These are phyloP conservation scores for Taxawa tesnikishii DNA, from an alignment of 2,329 filamentous ascomycete species.

Conservation along the genomic window DNA sequence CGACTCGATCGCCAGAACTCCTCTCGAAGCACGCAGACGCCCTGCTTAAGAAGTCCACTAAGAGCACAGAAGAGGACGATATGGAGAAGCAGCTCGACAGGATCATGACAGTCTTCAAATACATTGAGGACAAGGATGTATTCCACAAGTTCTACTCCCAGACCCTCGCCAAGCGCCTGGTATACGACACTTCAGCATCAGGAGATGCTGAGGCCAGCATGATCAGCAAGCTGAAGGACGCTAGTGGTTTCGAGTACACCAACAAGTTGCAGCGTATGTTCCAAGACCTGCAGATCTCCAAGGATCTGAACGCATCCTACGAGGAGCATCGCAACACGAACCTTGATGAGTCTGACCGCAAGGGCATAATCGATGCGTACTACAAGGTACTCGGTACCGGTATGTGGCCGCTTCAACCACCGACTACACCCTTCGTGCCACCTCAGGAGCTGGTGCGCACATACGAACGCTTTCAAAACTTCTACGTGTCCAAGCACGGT, in stretches of 20 bases:
- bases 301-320: constrained; percentile 86
- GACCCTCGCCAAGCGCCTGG: constrained; percentile 87
- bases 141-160: constrained; percentile 99
- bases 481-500: constrained; percentile 94
- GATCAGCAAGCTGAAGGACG: constrained; percentile 98
- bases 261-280: constrained; percentile 99
- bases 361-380: constrained; percentile 66
- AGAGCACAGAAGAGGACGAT: constrained; percentile 86
- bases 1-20: constrained; percentile 87
- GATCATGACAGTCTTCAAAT: constrained; percentile 99
- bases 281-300: constrained; percentile 98
- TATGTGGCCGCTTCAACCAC: constrained; percentile 88
- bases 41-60: constrained; percentile 82
- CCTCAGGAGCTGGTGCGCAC: constrained; percentile 76
- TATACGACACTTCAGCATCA: constrained; percentile 89
- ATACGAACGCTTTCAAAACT: constrained; percentile 77
- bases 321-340: constrained; percentile 60
- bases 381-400: constrained; percentile 93
- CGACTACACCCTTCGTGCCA: constrained; percentile 77
- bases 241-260: constrained; percentile 97
- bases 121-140: constrained; percentile 99
- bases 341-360: constrained; percentile 52
- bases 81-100: constrained; percentile 78
- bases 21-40: constrained; percentile 93
- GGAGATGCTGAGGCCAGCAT: constrained; percentile 98